Conservation (phyloP, 495 filamentous ascomycete species). For the Aspergillus conjunctus region DNA sequence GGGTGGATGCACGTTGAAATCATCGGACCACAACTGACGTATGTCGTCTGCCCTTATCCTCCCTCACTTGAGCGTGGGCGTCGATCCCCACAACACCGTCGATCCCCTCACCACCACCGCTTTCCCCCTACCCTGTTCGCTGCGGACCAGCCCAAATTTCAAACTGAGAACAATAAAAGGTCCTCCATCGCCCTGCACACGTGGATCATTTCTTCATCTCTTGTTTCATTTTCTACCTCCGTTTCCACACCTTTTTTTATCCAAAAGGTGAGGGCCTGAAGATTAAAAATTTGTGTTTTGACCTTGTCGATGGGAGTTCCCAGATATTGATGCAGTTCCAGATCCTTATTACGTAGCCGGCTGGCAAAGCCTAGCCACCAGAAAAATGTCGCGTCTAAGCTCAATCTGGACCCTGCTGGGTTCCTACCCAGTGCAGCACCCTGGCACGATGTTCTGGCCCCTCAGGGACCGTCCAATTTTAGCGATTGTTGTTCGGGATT, state of each 20-base stretch:
- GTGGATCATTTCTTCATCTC: neutral
- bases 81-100: constrained; percentile 19
- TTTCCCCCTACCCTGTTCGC: neutral
- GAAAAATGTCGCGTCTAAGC: constrained; percentile 9
- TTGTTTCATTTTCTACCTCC: neutral
- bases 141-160: neutral
- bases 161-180: neutral
- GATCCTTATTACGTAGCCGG: neutral
- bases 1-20: constrained; percentile 28
- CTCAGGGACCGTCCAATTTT: constrained; percentile 25
- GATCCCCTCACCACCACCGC: neutral
- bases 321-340: neutral
- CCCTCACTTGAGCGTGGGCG: constrained; percentile 11
- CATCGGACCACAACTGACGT: constrained; percentile 31
- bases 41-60: constrained; percentile 16
- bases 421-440: constrained; percentile 6
- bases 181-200: constrained; percentile 3
- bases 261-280: neutral
- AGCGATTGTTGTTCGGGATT: constrained; percentile 7
- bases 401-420: constrained; percentile 20
- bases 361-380: constrained; percentile 19
- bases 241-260: neutral
- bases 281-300: neutral
- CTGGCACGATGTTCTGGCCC: constrained; percentile 26
- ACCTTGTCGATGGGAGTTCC: neutral